These are phyloP conservation scores for Cercospora nicotianae DNA, from an alignment of 2,329 filamentous ascomycete genomes.

Conservation along the genomic window DNA sequence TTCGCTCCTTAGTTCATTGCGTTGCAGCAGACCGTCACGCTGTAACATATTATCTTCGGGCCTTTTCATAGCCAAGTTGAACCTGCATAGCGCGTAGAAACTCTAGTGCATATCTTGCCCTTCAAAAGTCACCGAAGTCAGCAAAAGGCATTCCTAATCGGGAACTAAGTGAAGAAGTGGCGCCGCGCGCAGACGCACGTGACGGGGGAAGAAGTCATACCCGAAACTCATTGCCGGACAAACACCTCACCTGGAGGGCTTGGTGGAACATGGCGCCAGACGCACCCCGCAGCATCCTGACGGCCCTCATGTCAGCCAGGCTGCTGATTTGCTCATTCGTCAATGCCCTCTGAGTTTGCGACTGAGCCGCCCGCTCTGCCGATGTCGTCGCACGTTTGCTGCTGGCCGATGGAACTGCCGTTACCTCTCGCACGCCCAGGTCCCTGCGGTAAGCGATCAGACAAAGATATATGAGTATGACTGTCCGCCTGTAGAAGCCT, in stretches of 20 bases:
- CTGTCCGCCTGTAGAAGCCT: constrained; percentile 4
- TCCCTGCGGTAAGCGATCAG: constrained; percentile 13
- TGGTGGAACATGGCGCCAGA: background rate
- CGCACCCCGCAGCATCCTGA: constrained; percentile 14
- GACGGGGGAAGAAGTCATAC: background rate
- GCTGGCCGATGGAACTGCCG: constrained; percentile 22
- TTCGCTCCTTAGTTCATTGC: background rate
- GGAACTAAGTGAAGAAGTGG: background rate
- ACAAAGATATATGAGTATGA: constrained; percentile 16
- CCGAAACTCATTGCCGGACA: constrained; percentile 4
- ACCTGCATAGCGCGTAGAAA: background rate
- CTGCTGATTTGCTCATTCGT: constrained; percentile 8
- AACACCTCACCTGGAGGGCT: background rate
- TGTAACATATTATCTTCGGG: background rate
- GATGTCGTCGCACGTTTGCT: constrained; percentile 4
- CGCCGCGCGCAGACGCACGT: background rate
- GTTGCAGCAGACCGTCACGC: background rate
- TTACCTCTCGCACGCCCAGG: constrained; percentile 4
- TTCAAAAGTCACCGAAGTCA: background rate
- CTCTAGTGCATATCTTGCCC: background rate
- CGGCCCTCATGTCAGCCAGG: constrained; percentile 2
- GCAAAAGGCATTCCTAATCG: background rate
- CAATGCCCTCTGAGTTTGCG: constrained; percentile 5
- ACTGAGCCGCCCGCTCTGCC: constrained; percentile 10
- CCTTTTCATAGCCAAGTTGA: background rate